phyloP scores from a whole-genome alignment of 2,329 filamentous ascomycete species.

The Huntiella moniliformis region DNA sequence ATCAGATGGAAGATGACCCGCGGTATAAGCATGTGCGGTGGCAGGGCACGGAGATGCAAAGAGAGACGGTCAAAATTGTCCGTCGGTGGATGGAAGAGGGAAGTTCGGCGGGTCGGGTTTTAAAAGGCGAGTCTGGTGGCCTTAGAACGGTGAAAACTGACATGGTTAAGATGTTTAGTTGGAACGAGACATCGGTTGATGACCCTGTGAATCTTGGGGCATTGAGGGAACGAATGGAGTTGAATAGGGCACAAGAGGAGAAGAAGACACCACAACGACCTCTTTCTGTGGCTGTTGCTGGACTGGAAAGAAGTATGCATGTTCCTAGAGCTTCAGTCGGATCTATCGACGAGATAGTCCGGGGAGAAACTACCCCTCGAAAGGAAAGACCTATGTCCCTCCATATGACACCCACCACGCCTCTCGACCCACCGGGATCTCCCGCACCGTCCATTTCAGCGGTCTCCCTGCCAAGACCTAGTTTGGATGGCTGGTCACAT shows the following conservation, averaged over 20 bases:
- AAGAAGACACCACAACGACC: constrained; percentile 15
- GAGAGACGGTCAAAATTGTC: constrained; percentile 37
- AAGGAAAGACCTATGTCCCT: neutral
- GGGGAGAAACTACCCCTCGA: neutral
- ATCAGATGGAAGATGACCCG: constrained; percentile 38
- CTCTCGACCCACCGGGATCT: neutral
- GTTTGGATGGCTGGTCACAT: too few relatives aligned
- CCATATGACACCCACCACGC: neutral
- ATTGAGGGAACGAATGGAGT: constrained; percentile 9
- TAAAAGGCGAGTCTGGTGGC: constrained; percentile 21
- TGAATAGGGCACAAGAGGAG: constrained; percentile 18
- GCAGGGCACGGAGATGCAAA: constrained; percentile 33
- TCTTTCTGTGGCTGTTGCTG: constrained; percentile 2
- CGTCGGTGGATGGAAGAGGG: constrained; percentile 48
- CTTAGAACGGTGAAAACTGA: constrained; percentile 31
- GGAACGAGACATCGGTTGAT: constrained; percentile 12
- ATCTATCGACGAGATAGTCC: neutral
- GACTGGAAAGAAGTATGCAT: constrained; percentile 11
- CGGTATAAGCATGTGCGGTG: constrained; percentile 41
- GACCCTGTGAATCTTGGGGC: constrained; percentile 13
- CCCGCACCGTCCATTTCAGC: neutral
- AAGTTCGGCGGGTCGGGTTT: constrained; percentile 13
- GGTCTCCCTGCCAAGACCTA: too few relatives aligned
- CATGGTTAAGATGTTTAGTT: constrained; percentile 15
- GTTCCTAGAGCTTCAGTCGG: constrained; percentile 3